Evolutionary conservation across 768 basidiomycete genomes (phyloP).

Genomic region (Hemileccinum rubropunctum): DNA sequence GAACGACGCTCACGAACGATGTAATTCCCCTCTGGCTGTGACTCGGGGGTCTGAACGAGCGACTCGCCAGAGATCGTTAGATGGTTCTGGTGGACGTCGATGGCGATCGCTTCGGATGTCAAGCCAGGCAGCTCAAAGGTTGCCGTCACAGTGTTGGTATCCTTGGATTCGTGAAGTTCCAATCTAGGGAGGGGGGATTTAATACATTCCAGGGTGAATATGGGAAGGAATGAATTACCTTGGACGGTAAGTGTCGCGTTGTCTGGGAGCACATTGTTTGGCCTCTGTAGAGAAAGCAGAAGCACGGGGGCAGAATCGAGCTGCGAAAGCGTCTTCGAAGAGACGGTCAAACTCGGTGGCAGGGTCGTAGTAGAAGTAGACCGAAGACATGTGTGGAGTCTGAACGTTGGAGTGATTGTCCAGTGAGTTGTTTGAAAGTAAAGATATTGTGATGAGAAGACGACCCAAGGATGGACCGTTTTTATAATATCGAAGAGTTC

Average conservation of each 20-base stretch:
- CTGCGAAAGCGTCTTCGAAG: conserved; percentile 21
- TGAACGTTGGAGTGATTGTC: background rate
- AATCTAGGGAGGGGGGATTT: conserved; percentile 26
- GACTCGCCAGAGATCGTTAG: conserved; percentile 49
- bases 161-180: conserved; percentile 45
- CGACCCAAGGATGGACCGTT: background rate
- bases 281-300: background rate
- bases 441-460: background rate
- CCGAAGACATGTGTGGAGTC: conserved; percentile 1
- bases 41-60: conserved; percentile 18
- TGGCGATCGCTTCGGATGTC: conserved; percentile 44
- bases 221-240: conserved; percentile 11
- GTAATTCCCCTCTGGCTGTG: conserved; percentile 37
- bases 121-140: conserved; percentile 57
- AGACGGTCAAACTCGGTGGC: conserved; percentile 5
- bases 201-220: background rate
- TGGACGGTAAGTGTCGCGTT: conserved; percentile 12
- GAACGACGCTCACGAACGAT: conserved; percentile 42
- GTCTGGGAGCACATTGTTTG: background rate
- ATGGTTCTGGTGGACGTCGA: conserved; percentile 46
- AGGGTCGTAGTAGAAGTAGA: conserved; percentile 5
- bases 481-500: conserved; percentile 2
- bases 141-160: conserved; percentile 44
- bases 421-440: background rate
- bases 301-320: conserved; percentile 9